Evolutionary conservation across 805 yeast genomes (phyloP).

Genomic region (Starmerella khaoyaiensis): DNA sequence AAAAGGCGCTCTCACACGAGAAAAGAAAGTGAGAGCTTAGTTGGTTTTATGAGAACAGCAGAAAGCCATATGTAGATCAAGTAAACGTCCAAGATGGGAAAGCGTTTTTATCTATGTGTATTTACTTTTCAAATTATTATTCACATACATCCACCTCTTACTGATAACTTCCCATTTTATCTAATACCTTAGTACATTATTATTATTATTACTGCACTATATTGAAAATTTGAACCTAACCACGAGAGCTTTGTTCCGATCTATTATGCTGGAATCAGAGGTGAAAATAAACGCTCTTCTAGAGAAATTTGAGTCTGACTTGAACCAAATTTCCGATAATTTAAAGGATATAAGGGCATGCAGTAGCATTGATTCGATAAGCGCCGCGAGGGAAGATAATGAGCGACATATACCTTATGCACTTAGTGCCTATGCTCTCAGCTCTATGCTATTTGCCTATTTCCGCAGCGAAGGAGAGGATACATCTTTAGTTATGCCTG

Average conservation of each 20-base stretch:
- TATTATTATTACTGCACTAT: not conserved
- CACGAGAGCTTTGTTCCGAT: not conserved
- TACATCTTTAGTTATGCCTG: conserved; percentile 40
- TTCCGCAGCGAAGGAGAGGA: conserved; percentile 47
- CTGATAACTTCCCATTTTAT: no score
- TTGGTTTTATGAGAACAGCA: no score
- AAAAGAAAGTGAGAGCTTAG: no score
- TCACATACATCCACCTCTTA: no score
- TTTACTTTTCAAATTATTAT: no score
- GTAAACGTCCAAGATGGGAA: no score
- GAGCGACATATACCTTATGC: conserved; percentile 17
- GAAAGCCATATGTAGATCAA: no score
- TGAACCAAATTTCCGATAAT: conserved; percentile 13
- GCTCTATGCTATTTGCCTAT: conserved; percentile 47
- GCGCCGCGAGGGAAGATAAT: conserved; percentile 10
- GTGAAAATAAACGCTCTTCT: conserved; percentile 9
- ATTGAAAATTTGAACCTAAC: not conserved
- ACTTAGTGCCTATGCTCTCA: conserved; percentile 36
- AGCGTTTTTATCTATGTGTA: no score
- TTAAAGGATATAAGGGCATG: conserved; percentile 15
- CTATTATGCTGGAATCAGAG: conserved; percentile 12
- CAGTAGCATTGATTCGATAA: conserved; percentile 15
- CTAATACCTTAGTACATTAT: no score
- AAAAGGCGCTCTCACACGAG: no score
- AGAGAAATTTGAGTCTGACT: conserved; percentile 14